phyloP scores from a whole-genome alignment of 2,329 filamentous ascomycete species.

The Raffaelea arxii region DNA sequence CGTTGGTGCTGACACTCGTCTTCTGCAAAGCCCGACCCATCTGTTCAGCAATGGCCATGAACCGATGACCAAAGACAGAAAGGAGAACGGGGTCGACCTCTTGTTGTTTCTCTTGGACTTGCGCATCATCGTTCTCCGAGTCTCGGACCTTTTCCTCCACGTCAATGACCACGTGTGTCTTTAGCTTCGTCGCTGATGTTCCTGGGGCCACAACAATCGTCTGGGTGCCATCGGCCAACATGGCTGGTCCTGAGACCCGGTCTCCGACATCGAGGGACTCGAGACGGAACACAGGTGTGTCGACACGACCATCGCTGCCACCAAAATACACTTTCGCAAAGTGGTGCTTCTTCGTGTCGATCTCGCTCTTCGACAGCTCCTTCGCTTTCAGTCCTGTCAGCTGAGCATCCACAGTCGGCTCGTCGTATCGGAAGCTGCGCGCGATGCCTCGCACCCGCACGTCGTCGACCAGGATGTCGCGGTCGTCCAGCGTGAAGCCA shows the following conservation, averaged over 20 bases:
- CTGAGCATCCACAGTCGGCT: slow-evolving; percentile 78
- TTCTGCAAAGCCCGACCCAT: slow-evolving; percentile 74
- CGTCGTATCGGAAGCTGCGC: slow-evolving; percentile 71
- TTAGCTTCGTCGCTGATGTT: slow-evolving; percentile 65
- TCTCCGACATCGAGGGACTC: slow-evolving; percentile 64
- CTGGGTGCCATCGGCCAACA: slow-evolving; percentile 80
- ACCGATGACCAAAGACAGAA: slow-evolving; percentile 70
- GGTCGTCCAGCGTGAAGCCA: slow-evolving; percentile 74
- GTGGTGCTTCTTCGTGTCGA: slow-evolving; percentile 47
- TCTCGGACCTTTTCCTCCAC: slow-evolving; percentile 35
- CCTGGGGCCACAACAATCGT: slow-evolving; percentile 83
- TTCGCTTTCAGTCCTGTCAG: slow-evolving; percentile 48
- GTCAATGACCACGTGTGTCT: slow-evolving; percentile 85
- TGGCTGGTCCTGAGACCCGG: slow-evolving; percentile 67
- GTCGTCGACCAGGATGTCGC: slow-evolving; percentile 85
- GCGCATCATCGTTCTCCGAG: slow-evolving; percentile 22
- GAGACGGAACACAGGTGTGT: slow-evolving; percentile 77
- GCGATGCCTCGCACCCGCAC: slow-evolving; percentile 82
- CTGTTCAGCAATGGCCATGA: slow-evolving; percentile 79
- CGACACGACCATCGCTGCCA: slow-evolving; percentile 60
- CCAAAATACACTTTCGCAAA: slow-evolving; percentile 73
- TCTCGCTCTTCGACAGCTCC: neutral
- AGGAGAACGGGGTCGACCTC: slow-evolving; percentile 66
- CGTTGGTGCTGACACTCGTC: slow-evolving; percentile 70
- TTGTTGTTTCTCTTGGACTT: slow-evolving; percentile 16